Base-by-base conservation (phyloP, 2,329 filamentous ascomycete species). In the Fonsecaea multimorphosa region DNA sequence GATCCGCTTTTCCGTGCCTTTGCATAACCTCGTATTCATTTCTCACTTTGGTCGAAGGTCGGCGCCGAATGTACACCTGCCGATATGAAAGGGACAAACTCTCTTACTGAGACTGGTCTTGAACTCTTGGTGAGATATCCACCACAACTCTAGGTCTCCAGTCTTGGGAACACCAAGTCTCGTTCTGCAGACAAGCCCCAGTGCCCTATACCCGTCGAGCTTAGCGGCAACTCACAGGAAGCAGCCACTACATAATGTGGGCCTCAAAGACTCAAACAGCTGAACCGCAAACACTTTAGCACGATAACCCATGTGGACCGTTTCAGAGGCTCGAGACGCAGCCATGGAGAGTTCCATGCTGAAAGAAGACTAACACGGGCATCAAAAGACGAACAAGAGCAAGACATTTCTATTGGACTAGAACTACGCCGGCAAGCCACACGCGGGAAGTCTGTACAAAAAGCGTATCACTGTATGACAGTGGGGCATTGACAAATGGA, bases 261-360 rank as follows among this genome's bases (percentile, higher is more conserved):
- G 22, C 19, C 44, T 49, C 24, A 49, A 49, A 24, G 19, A 49
- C n/a, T n/a, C n/a, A n/a, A n/a, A n/a, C n/a, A 12, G 19, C 44
- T 2, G 44, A 49, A 24, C 44, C 44, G 9, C 44, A 49, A 49
- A 24, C 44, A 14, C 44, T 27, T 24, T 49, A 24, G 19, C 5
- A 11, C 44, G 19, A 4, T 3, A 19, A n/a, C 8, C 22, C 22
- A 49, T 49, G 44, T 49, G 44, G 44, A 49, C 44, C 44, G 44
- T 49, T 49, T 49, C 44, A 49, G 44, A 49, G 44, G 27, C 19
- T 49, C n/a, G n/a, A n/a, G 38, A 44, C 38, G 22, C 44, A 27
- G 9, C 44, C 19, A 24, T 49, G 19, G 19, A 49, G 22, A 49
- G 44, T 14, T 12, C 44, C 44, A 12, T 24, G 8, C 11, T 16